A percentile compares a stretch with the other conserved stretches of the same genome.
Conservation (phyloP, 306 rosid genomes). For the Cyamopsis tetragonoloba region DNA sequence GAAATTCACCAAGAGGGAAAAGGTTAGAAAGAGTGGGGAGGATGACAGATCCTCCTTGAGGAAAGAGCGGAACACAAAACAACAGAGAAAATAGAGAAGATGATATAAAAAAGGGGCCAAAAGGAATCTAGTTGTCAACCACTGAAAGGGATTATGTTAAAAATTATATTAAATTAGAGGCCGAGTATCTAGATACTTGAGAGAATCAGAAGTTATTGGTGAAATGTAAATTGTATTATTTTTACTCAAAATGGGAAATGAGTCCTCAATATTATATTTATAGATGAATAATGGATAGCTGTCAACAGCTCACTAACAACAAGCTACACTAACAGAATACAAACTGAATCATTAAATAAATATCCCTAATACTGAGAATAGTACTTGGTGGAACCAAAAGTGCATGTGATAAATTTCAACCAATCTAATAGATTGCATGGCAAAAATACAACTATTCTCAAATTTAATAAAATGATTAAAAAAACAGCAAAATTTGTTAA, state of each 20-base stretch:
- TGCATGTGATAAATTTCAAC: not conserved
- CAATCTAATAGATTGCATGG: not conserved
- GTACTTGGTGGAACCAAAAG: not conserved
- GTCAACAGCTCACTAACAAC: no score
- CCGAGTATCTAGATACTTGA: no score
- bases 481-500: not conserved
- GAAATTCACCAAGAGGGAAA: not conserved
- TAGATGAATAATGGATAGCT: no score
- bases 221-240: no score
- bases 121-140: not conserved
- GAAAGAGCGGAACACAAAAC: not conserved
- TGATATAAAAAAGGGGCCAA: not conserved
- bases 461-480: not conserved
- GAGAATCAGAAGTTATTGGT: no score
- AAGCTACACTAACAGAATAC: no score
- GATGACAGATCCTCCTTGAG: not conserved
- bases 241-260: no score
- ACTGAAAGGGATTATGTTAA: not conserved
- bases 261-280: no score
- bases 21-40: not conserved
- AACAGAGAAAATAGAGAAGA: not conserved
- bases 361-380: no score
- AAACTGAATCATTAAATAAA: no score
- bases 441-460: not conserved
- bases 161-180: not conserved